Percentiles rank a stretch among this genome's conserved stretches.
phyloP scores from a whole-genome alignment of 2,329 filamentous ascomycete genomes.

The Daldinia sp. region DNA sequence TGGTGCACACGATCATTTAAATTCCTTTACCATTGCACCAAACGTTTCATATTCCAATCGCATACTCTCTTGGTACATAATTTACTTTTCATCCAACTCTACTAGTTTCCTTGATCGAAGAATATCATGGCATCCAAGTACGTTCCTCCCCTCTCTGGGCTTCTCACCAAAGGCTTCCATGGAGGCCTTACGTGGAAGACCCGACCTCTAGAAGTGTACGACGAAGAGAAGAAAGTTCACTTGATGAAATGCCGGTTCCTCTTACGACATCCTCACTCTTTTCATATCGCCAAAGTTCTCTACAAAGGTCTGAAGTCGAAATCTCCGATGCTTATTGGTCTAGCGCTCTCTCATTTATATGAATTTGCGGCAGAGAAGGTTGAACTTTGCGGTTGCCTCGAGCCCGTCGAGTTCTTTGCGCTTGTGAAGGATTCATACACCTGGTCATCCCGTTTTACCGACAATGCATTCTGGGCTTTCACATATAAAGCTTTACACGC shows the following conservation, averaged over 20 bases:
- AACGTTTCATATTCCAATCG: background rate
- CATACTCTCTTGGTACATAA: background rate
- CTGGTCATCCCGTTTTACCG: slow-evolving; percentile 27
- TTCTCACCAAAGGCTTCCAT: background rate
- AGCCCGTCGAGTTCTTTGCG: slow-evolving; percentile 36
- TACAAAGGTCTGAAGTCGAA: slow-evolving; percentile 10
- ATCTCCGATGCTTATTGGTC: background rate
- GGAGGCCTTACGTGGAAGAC: slow-evolving; percentile 15
- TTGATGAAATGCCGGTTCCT: slow-evolving; percentile 17
- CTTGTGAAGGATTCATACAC: slow-evolving; percentile 26
- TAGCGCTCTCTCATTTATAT: slow-evolving; percentile 27
- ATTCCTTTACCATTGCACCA: background rate
- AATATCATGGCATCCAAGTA: background rate
- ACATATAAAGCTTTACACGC: slow-evolving; percentile 43
- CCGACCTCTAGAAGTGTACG: background rate
- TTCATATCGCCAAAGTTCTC: slow-evolving; percentile 25
- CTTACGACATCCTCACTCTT: slow-evolving; percentile 25
- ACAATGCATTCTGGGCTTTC: slow-evolving; percentile 42
- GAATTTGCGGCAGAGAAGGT: slow-evolving; percentile 30
- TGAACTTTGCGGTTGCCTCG: slow-evolving; percentile 13
- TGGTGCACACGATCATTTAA: background rate
- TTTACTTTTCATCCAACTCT: background rate
- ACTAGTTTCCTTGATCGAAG: background rate
- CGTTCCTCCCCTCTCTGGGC: background rate
- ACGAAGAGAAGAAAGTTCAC: background rate